These are phyloP conservation scores for Hypoxylon fuscum DNA, from an alignment of 495 filamentous ascomycete species.

Conservation along the genomic window DNA sequence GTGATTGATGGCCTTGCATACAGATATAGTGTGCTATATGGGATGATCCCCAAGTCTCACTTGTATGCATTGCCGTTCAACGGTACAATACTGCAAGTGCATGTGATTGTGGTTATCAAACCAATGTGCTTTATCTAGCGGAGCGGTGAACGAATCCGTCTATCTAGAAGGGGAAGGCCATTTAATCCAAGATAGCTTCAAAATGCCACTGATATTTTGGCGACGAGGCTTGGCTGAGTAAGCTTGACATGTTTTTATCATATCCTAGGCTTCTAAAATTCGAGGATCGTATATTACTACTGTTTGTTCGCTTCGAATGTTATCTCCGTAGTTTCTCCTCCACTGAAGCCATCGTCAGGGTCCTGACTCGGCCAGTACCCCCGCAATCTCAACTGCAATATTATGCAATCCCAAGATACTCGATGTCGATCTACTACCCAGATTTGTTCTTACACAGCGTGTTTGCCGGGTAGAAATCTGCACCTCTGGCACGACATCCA, in stretches of 20 bases:
- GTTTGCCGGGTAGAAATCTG: conserved; percentile 8
- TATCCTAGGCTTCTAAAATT: neutral
- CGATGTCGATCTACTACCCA: conserved; percentile 31
- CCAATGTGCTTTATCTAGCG: too few species aligned
- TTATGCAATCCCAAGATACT: conserved; percentile 25
- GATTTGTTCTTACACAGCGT: conserved; percentile 20
- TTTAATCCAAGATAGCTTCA: conserved; percentile 10
- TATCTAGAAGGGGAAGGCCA: conserved; percentile 32
- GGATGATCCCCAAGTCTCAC: conserved; percentile 1
- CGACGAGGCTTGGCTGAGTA: neutral
- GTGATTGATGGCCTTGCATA: conserved; percentile 9
- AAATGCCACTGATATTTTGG: conserved; percentile 20
- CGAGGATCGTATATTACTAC: neutral
- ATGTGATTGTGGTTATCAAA: too few species aligned
- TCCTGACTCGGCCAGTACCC: conserved; percentile 17
- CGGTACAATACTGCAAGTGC: too few species aligned
- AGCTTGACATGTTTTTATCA: neutral
- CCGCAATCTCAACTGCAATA: conserved; percentile 21
- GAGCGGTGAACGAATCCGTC: conserved; percentile 11
- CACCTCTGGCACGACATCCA: conserved; percentile 15
- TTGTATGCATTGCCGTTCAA: neutral
- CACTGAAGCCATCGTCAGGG: conserved; percentile 9
- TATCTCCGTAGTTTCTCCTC: neutral
- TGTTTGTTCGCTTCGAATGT: too few species aligned
- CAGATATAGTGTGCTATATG: conserved; percentile 8